Percentiles rank a stretch among this genome's conserved stretches.
Evolutionary conservation across 2,329 filamentous ascomycete species (phyloP).

Genomic region (Ophiostoma sp.): DNA sequence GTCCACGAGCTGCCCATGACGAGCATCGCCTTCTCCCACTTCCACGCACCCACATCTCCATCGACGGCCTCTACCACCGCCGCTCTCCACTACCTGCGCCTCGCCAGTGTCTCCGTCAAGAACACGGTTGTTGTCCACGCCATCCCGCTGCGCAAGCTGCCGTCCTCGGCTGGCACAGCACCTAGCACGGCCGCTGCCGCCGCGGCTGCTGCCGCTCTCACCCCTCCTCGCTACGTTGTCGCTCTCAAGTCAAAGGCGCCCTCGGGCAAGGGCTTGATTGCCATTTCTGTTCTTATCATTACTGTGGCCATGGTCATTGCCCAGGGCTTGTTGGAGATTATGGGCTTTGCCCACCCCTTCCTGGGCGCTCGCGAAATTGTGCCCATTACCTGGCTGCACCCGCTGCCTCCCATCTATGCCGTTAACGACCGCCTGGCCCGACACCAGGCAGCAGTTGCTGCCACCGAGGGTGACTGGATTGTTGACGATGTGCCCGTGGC

Average conservation of each 20-base stretch:
- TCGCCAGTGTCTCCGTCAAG: constrained; percentile 78
- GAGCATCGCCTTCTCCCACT: constrained; percentile 58
- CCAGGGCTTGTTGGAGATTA: constrained; percentile 64
- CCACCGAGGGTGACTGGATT: background rate
- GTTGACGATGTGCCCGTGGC: background rate
- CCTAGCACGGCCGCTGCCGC: constrained; percentile 39
- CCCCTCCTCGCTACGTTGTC: constrained; percentile 68
- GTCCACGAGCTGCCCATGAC: constrained; percentile 62
- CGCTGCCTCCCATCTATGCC: constrained; percentile 4
- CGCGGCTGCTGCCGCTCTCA: background rate
- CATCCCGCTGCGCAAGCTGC: constrained; percentile 61
- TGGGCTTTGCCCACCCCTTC: constrained; percentile 56
- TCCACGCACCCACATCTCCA: constrained; percentile 46
- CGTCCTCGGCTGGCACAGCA: constrained; percentile 39
- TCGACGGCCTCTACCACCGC: constrained; percentile 30
- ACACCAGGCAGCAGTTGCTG: constrained; percentile 13
- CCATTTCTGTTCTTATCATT: constrained; percentile 57
- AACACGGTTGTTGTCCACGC: constrained; percentile 79
- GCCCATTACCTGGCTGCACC: constrained; percentile 44
- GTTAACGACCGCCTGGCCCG: constrained; percentile 13
- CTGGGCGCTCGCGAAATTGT: constrained; percentile 58
- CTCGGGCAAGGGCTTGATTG: constrained; percentile 53
- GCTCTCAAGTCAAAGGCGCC: constrained; percentile 56
- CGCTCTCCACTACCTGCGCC: constrained; percentile 64
- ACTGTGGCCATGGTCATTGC: constrained; percentile 63